A percentile compares a stretch with the other conserved stretches of the same genome.
Evolutionary conservation across 2,329 filamentous ascomycete species (phyloP).

Genomic region (Dactylellina leptospora): DNA sequence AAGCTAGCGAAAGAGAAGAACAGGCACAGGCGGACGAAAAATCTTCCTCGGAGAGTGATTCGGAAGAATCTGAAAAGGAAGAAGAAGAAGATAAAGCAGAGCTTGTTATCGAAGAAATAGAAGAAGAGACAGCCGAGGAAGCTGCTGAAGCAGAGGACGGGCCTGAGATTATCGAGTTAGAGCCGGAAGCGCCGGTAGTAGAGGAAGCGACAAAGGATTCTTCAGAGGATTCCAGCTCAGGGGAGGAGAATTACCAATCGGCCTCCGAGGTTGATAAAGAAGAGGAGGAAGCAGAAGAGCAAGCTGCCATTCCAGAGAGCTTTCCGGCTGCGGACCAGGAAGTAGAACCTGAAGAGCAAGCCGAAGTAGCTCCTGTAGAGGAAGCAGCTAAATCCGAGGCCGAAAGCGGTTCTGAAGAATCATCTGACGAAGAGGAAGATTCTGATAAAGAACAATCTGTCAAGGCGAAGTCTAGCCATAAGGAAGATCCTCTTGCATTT

Average conservation of each 20-base stretch:
- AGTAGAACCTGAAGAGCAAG: constrained; percentile 24
- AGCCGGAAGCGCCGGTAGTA: constrained; percentile 3
- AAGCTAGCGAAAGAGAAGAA: constrained; percentile 31
- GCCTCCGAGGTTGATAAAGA: constrained; percentile 42
- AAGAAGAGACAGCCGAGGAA: constrained; percentile 12
- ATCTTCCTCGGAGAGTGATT: constrained; percentile 35
- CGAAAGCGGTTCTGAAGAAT: constrained; percentile 30
- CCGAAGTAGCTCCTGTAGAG: constrained; percentile 13
- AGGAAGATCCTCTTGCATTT: constrained; percentile 48
- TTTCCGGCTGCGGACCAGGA: constrained; percentile 38
- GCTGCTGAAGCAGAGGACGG: constrained; percentile 13
- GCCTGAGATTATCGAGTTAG: neutral
- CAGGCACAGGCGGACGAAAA: constrained; percentile 18
- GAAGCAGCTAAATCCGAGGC: constrained; percentile 24
- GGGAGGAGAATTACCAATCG: constrained; percentile 41
- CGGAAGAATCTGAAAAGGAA: constrained; percentile 34
- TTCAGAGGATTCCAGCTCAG: constrained; percentile 41
- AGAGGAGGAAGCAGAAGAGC: constrained; percentile 16
- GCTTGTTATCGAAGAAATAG: neutral
- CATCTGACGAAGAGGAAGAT: constrained; percentile 36
- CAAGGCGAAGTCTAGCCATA: constrained; percentile 14
- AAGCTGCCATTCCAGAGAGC: constrained; percentile 15
- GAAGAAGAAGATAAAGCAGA: constrained; percentile 17
- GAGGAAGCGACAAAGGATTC: constrained; percentile 13
- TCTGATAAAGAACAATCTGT: constrained; percentile 23